These are phyloP conservation scores for Lolium perenne DNA, from an alignment of 176 grass and related monocot genomes.

Conservation along the genomic window DNA sequence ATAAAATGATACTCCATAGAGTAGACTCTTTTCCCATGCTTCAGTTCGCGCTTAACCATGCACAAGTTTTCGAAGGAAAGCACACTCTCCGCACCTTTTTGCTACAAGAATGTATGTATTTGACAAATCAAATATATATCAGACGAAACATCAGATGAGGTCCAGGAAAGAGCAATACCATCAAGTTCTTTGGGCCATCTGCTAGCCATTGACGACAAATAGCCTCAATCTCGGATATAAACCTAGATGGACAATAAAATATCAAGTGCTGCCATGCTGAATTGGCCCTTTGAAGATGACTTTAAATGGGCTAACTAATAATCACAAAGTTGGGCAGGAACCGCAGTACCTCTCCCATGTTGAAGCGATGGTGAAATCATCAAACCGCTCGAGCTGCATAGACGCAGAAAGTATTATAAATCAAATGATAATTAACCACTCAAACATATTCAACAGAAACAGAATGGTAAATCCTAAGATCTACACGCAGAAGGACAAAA, in stretches of 20 bases:
- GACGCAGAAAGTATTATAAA: constrained; percentile 25
- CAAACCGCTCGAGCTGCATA: constrained; percentile 71
- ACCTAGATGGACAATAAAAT: constrained; percentile 60
- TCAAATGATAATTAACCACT: not conserved
- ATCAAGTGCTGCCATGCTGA: constrained; percentile 12
- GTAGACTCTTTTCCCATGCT: constrained; percentile 86
- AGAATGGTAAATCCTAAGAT: not conserved
- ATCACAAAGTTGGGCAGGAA: not conserved
- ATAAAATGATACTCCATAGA: constrained; percentile 89
- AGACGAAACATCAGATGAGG: not conserved
- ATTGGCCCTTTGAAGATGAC: not conserved
- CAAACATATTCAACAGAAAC: not conserved
- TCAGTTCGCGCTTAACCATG: constrained; percentile 76
- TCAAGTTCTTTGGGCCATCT: constrained; percentile 82
- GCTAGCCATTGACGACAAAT: constrained; percentile 90
- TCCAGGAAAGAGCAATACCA: constrained; percentile 59
- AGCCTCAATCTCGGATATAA: constrained; percentile 98
- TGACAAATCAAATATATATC: constrained; percentile 28
- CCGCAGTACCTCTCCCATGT: constrained; percentile 87
- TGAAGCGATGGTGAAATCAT: constrained; percentile 98
- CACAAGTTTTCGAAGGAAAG: constrained; percentile 67
- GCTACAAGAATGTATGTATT: constrained; percentile 60
- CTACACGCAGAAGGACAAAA: not conserved
- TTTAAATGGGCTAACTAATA: not conserved
- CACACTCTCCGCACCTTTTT: constrained; percentile 85